Conservation (phyloP, 192 early-diverging fungal species). For the Entomortierella chlamydospora region DNA sequence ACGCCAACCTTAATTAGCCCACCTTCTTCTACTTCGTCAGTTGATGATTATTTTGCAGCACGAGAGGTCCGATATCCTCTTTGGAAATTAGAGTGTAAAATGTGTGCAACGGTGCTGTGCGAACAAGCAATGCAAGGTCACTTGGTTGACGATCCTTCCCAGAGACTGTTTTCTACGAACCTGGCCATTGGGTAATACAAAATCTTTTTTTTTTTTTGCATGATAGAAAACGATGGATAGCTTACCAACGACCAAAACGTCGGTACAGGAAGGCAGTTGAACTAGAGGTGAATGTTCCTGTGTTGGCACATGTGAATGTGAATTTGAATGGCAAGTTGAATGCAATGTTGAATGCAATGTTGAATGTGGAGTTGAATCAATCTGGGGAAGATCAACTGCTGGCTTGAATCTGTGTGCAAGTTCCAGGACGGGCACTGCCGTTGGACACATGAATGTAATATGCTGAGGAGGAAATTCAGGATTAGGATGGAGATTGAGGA, state of each 20-base stretch:
- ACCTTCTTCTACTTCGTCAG: background rate
- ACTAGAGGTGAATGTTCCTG: background rate
- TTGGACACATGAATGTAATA: background rate
- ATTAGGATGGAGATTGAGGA: background rate
- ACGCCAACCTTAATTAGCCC: background rate
- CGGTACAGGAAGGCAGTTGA: constrained; percentile 5
- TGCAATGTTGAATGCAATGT: background rate
- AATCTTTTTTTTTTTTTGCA: no score
- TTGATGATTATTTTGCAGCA: background rate
- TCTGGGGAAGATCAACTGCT: background rate
- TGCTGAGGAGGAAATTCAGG: background rate
- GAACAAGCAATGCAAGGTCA: constrained; percentile 6
- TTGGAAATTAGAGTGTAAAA: background rate
- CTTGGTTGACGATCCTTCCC: constrained; percentile 1
- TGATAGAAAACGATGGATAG: no score
- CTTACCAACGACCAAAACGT: constrained; percentile 11
- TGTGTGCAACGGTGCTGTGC: background rate
- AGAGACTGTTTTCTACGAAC: background rate
- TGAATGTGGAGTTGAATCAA: background rate
- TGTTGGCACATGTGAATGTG: background rate
- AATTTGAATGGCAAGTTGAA: background rate
- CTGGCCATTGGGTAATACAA: background rate
- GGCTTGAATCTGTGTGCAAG: background rate
- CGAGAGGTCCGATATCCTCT: background rate
- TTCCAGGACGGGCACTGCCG: background rate